Conservation (phyloP, 352 stramenopile genomes). For the Salisapilia sapeloensis region DNA sequence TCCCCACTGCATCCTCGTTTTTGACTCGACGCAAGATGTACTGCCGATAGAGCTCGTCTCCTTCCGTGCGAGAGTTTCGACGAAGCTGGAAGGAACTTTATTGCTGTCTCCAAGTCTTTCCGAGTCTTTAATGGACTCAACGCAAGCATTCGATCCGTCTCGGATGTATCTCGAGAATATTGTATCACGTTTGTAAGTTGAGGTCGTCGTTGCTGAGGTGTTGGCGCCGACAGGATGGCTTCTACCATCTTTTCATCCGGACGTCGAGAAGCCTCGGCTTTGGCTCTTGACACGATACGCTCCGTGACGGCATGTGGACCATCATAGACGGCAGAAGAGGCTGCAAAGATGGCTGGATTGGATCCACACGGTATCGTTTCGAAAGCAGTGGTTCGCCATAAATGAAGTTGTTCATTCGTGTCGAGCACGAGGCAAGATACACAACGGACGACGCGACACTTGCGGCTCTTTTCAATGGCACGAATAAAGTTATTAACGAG, state of each 20-base stretch:
- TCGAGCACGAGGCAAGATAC: slow-evolving; percentile 41
- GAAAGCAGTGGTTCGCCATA: slow-evolving; percentile 36
- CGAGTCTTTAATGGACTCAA: not conserved
- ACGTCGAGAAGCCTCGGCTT: slow-evolving; percentile 20
- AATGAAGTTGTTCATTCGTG: slow-evolving; percentile 20
- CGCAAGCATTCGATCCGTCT: not conserved
- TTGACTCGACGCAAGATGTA: slow-evolving; percentile 55
- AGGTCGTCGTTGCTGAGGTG: slow-evolving; percentile 12
- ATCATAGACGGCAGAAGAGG: slow-evolving; percentile 12
- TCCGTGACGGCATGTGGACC: slow-evolving; percentile 41
- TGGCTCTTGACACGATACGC: slow-evolving; percentile 33
- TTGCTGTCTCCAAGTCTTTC: slow-evolving; percentile 33
- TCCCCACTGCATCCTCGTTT: slow-evolving; percentile 55
- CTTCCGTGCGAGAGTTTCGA: slow-evolving; percentile 39
- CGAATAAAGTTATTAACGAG: slow-evolving; percentile 6
- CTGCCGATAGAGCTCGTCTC: slow-evolving; percentile 29
- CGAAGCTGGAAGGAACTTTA: slow-evolving; percentile 28
- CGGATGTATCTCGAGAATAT: no score
- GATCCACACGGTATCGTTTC: slow-evolving; percentile 20
- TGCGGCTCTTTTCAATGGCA: slow-evolving; percentile 34
- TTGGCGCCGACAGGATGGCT: slow-evolving; percentile 47
- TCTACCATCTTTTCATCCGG: slow-evolving; percentile 51
- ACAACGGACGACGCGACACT: slow-evolving; percentile 39
- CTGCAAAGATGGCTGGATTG: slow-evolving; percentile 2
- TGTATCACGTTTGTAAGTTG: no score